These are phyloP conservation scores for Viola odorata DNA, from an alignment of 345 rosid species.

Conservation along the genomic window DNA sequence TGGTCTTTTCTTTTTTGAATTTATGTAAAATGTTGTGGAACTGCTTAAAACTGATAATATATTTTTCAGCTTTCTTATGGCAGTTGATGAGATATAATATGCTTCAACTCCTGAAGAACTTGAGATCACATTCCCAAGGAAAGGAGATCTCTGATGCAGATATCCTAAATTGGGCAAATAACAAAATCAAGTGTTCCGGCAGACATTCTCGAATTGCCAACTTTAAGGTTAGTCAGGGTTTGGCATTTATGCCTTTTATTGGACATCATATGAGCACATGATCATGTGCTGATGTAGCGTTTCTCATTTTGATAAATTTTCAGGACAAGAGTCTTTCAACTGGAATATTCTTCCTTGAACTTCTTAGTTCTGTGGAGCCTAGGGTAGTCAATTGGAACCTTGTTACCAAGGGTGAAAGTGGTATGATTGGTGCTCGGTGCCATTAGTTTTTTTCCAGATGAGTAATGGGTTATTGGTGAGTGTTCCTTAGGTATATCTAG, in stretches of 20 bases:
- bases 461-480: too few relatives aligned
- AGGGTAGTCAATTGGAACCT: constrained; percentile 97
- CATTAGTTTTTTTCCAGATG: too few relatives aligned
- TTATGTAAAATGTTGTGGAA: background rate
- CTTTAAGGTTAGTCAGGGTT: constrained; percentile 56
- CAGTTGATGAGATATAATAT: constrained; percentile 86
- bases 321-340: constrained; percentile 80
- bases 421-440: constrained; percentile 30
- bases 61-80: constrained; percentile 80
- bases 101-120: constrained; percentile 83
- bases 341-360: constrained; percentile 86
- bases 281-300: background rate
- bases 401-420: constrained; percentile 89
- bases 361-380: constrained; percentile 82
- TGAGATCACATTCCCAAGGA: constrained; percentile 70
- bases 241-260: background rate
- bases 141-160: constrained; percentile 73
- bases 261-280: background rate
- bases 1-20: background rate
- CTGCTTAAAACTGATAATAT: constrained; percentile 8
- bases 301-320: constrained; percentile 1
- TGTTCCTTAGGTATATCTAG: too few relatives aligned
- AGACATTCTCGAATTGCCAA: constrained; percentile 56
- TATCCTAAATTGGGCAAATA: constrained; percentile 76
- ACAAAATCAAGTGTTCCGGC: constrained; percentile 55